Evolutionary conservation across 768 basidiomycete genomes (phyloP), one percentile per base, ranked within the genome.

Genomic region (Dentipellis fragilis): DNA sequence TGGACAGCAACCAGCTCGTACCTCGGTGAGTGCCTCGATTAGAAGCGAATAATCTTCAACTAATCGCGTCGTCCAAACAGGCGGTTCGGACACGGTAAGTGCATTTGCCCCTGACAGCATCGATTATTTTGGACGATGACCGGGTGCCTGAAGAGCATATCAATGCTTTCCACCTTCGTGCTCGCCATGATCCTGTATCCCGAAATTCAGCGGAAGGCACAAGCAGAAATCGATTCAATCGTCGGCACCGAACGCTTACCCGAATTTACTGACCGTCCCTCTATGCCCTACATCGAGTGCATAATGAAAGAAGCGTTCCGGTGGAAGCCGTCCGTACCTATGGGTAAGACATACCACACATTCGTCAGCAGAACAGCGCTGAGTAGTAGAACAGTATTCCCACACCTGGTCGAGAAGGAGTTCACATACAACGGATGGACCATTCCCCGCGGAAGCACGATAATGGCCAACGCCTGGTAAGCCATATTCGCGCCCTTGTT

Each of bases 181-280:
- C 55, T 63, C 46, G 54, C 58, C 29, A 63, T 63, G 59, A 53
- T 53, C 35, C 39, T 57, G 47, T 52, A 64, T 51, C 65, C 65
- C 10, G 60, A 61, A 0, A 58, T 63, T 9, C 64, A 64, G 50
- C 54, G 48, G 4, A 59, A 54, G 36, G 64, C 65, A 3, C 67
- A 67, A 51, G 65, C 62, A 34, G 65, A 68, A 47, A 58, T 68
- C 47, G 67, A 68, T 49, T 23, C 46, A 11, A 57, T 66, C 10
- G 55, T 65, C 4, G 65, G 65, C 10, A 21, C 46, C 17, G 65
- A 59, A 17, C 58, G 67, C 7, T 61, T 68, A 39, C 67, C 67
- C 19, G 57, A 62, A 12, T 60, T 68, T 50, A 54, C 52, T 5
- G 67, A 68, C 34, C 42, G 58, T 49, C 50, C 37, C 10, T 59